A percentile compares a stretch with the other conserved stretches of the same genome.
Evolutionary conservation across 805 yeast genomes (phyloP).

Genomic region (Scheffersomyces amazonensis): DNA sequence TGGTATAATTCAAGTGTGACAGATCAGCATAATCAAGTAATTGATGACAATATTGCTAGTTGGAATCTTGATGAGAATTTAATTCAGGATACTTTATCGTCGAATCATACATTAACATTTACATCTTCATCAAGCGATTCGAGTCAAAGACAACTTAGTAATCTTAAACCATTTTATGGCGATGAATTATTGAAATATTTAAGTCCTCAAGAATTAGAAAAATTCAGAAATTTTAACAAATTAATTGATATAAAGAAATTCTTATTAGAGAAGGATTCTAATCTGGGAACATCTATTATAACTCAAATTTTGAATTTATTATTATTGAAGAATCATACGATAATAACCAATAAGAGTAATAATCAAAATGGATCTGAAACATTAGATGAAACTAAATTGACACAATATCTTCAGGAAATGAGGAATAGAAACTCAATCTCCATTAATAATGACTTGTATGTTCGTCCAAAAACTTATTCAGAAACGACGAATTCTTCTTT

Average conservation of each 20-base stretch:
- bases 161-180: constrained; percentile 22
- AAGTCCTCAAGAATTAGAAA: constrained; percentile 18
- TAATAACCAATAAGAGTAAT: not conserved
- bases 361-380: not conserved
- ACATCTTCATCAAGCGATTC: not conserved
- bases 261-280: constrained; percentile 4
- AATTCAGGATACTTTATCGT: not conserved
- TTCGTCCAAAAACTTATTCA: constrained; percentile 5
- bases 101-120: not conserved
- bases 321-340: not conserved
- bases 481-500: constrained; percentile 17
- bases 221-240: constrained; percentile 21
- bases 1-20: constrained; percentile 14
- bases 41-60: constrained; percentile 34
- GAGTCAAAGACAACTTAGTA: constrained; percentile 8
- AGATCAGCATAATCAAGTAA: constrained; percentile 13
- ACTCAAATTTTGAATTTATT: not conserved
- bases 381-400: not conserved
- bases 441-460: constrained; percentile 4
- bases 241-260: constrained; percentile 9
- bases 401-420: not conserved
- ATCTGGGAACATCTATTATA: not conserved
- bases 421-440: not conserved
- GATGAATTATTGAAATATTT: constrained; percentile 26
- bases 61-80: constrained; percentile 31